A percentile compares a stretch with the other conserved stretches of the same genome.
phyloP scores from a whole-genome alignment of 495 filamentous ascomycete species.

The Penicillium subrubescens region DNA sequence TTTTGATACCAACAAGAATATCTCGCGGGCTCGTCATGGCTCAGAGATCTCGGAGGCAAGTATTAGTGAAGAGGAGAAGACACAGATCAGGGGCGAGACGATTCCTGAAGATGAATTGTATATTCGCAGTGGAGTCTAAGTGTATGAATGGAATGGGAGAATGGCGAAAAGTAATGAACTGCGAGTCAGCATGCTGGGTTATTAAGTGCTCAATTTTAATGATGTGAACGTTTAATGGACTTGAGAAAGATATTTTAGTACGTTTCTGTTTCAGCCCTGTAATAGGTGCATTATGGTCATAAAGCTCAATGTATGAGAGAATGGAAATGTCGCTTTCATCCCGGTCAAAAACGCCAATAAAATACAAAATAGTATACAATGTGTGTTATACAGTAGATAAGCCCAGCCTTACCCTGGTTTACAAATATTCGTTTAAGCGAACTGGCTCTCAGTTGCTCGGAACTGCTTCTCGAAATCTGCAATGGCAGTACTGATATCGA shows the following conservation, averaged over 20 bases:
- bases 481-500: slow-evolving; percentile 15
- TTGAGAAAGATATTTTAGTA: not conserved
- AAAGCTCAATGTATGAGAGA: not conserved
- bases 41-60: slow-evolving; percentile 21
- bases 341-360: not conserved
- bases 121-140: not conserved
- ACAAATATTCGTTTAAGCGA: not conserved
- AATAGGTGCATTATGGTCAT: not conserved
- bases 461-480: not conserved
- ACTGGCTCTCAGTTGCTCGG: not conserved
- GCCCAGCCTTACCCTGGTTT: not conserved
- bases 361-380: not conserved
- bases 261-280: not conserved
- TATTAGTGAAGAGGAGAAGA: slow-evolving; percentile 9
- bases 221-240: not conserved
- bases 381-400: not conserved
- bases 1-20: not conserved
- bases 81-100: slow-evolving; percentile 6
- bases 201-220: not conserved
- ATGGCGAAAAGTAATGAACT: not conserved
- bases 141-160: not conserved
- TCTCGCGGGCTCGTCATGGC: slow-evolving; percentile 9
- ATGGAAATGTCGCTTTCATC: not conserved
- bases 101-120: slow-evolving; percentile 20
- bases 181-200: not conserved